phyloP scores from a whole-genome alignment of 768 basidiomycete species.

The Stropharia rugosoannulata region DNA sequence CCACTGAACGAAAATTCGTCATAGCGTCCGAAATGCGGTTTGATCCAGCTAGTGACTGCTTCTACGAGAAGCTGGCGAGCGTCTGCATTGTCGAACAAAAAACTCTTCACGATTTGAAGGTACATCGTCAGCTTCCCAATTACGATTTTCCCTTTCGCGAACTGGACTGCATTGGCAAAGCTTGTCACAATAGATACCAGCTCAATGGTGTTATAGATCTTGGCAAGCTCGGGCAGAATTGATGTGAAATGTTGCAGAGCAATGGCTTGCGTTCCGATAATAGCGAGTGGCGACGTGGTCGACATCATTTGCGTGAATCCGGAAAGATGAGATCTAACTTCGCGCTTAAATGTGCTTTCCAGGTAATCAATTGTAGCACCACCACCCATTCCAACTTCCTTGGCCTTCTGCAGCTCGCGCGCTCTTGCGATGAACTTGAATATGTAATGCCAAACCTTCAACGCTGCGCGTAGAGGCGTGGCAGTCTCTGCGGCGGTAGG shows the following conservation, averaged over 20 bases:
- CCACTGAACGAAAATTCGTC: conserved; percentile 74
- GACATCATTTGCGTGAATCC: conserved; percentile 92
- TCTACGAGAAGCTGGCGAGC: conserved; percentile 82
- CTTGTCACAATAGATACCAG: conserved; percentile 84
- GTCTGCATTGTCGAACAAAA: conserved; percentile 81
- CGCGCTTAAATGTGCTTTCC: conserved; percentile 81
- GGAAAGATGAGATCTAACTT: conserved; percentile 70
- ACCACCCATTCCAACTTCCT: conserved; percentile 75
- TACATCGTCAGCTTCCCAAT: conserved; percentile 96
- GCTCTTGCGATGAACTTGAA: conserved; percentile 95
- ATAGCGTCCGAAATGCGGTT: conserved; percentile 90
- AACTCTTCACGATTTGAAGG: conserved; percentile 85
- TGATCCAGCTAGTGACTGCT: conserved; percentile 89
- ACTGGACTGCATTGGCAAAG: conserved; percentile 82
- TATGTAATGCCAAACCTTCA: conserved; percentile 97
- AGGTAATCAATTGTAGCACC: conserved; percentile 85
- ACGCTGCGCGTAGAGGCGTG: conserved; percentile 77
- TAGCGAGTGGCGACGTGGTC: conserved; percentile 70
- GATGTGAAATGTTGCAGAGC: conserved; percentile 92
- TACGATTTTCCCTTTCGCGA: conserved; percentile 81
- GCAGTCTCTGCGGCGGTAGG: conserved; percentile 74
- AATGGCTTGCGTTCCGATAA: conserved; percentile 95
- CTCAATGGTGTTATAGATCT: conserved; percentile 79
- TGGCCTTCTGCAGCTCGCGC: conserved; percentile 81
- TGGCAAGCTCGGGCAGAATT: conserved; percentile 83